Base-by-base conservation (phyloP, 305 asterid species). In the Euphrasia arctica region DNA sequence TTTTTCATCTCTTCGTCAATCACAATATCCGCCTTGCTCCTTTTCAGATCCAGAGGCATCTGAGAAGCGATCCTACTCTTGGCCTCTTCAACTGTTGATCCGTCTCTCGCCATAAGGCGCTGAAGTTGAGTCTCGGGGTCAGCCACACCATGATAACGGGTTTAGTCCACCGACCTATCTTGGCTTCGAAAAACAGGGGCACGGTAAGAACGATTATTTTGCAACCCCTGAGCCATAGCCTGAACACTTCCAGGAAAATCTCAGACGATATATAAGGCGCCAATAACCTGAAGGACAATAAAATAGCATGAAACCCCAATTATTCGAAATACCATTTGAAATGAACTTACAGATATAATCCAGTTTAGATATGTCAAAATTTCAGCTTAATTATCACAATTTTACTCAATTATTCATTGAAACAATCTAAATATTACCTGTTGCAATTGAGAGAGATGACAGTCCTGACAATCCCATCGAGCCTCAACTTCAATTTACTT, bases 181-280 rank as follows among this genome's bases (percentile, higher is more conserved):
- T 92, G 67, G 89, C 92, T 77, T 92, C 96, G 65, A 92, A 90
- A 82, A 92, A 77, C 74, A 89, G 73, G 65, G 97, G 98, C 52
- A 92, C 89, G 63, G 87, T 97, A 15, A 92, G 95, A 72, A 90
- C 88, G 51, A 92, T 86, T 50, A 71, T 68, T 54, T 80, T 80
- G 54, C 74, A 81, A 55, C 96, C 95, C 77, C 75, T 84, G 68
- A 85, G 49, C 97, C 98, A 92, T 49, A 85, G 74, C 78, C 86
- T 90, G 71, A 93, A 69, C 48, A 84, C 91, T 79, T 83, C 83
- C 70, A 67, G 31, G 45, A 88, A 69, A 29, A 90, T 90, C 51
- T 96, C 92, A 29, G 74, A 71, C 48, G 93, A 90, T 61, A 93
- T 85, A 70, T 81, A 80, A 42, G 98, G 90, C 41, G 97, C 96